Conservation (phyloP, 2,329 filamentous ascomycete genomes). For the Xylaria sp. region DNA sequence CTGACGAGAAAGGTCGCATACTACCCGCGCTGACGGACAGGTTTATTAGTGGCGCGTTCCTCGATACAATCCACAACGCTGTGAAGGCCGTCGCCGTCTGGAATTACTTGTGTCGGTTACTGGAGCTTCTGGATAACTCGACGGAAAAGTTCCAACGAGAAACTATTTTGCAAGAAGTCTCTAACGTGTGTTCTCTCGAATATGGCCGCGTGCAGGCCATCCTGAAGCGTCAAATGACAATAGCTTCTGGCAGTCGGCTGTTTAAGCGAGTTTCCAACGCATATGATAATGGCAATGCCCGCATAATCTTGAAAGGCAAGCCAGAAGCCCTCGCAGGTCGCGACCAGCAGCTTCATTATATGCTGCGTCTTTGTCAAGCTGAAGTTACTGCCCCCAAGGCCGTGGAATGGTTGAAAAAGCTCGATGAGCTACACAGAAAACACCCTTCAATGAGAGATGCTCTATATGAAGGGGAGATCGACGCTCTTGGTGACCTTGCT, state of each 20-base stretch:
- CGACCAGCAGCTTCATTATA: constrained; percentile 49
- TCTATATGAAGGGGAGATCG: constrained; percentile 42
- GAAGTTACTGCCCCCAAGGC: constrained; percentile 45
- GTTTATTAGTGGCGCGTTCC: constrained; percentile 48
- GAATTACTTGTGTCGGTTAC: constrained; percentile 47
- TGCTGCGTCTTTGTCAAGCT: constrained; percentile 51
- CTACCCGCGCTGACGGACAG: constrained; percentile 48
- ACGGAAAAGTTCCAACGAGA: constrained; percentile 40
- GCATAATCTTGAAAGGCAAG: constrained; percentile 48
- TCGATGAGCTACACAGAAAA: constrained; percentile 45
- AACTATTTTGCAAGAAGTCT: constrained; percentile 52
- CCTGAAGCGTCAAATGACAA: constrained; percentile 50
- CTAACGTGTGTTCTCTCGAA: constrained; percentile 52
- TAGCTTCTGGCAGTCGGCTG: constrained; percentile 43
- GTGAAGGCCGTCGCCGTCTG: constrained; percentile 47
- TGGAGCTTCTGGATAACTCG: constrained; percentile 41
- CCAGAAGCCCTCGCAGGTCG: constrained; percentile 46
- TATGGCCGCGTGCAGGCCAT: constrained; percentile 46
- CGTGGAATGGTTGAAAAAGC: constrained; percentile 48
- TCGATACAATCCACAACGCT: constrained; percentile 48
- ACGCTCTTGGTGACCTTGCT: constrained; percentile 45
- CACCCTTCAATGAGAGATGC: constrained; percentile 44
- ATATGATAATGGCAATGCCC: constrained; percentile 46
- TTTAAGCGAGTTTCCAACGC: constrained; percentile 49
- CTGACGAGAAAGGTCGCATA: constrained; percentile 51